These are phyloP conservation scores for Ilyonectria robusta DNA, from an alignment of 2,329 filamentous ascomycete genomes.

Conservation along the genomic window DNA sequence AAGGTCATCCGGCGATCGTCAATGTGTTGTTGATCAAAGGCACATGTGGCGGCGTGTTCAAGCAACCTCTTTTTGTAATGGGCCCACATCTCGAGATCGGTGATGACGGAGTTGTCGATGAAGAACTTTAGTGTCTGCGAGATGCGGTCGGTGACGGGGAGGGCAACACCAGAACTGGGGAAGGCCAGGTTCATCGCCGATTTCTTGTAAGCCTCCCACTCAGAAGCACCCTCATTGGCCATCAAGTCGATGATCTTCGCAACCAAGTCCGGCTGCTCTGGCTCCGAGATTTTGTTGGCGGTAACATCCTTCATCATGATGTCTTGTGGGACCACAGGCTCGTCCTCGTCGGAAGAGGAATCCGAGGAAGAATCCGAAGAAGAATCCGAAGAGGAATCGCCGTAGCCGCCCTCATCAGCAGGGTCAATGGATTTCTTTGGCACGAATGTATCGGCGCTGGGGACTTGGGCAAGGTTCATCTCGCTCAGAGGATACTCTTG, in stretches of 20 bases:
- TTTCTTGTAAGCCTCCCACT: conserved; percentile 19
- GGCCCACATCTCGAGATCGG: neutral
- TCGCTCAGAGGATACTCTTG: too few species aligned
- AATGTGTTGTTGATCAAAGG: conserved; percentile 35
- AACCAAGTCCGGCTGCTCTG: neutral
- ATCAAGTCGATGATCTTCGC: neutral
- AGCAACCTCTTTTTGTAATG: conserved; percentile 43
- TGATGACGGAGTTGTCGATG: neutral
- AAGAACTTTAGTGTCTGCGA: neutral
- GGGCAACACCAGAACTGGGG: conserved; percentile 29
- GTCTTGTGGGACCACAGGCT: neutral
- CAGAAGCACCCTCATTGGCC: conserved; percentile 10
- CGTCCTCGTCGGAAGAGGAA: neutral
- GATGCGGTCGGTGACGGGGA: neutral
- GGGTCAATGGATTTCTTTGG: too few species aligned
- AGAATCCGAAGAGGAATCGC: too few species aligned
- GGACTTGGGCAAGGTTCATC: too few species aligned
- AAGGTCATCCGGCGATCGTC: conserved; percentile 42
- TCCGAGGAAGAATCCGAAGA: too few species aligned
- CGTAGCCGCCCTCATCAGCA: too few species aligned
- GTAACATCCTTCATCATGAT: neutral
- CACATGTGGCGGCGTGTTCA: conserved; percentile 23
- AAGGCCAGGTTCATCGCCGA: conserved; percentile 41
- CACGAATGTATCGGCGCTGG: too few species aligned
- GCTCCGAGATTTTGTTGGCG: neutral